Evolutionary conservation across 306 rosid species (phyloP).

Genomic region (Fagus sylvatica): DNA sequence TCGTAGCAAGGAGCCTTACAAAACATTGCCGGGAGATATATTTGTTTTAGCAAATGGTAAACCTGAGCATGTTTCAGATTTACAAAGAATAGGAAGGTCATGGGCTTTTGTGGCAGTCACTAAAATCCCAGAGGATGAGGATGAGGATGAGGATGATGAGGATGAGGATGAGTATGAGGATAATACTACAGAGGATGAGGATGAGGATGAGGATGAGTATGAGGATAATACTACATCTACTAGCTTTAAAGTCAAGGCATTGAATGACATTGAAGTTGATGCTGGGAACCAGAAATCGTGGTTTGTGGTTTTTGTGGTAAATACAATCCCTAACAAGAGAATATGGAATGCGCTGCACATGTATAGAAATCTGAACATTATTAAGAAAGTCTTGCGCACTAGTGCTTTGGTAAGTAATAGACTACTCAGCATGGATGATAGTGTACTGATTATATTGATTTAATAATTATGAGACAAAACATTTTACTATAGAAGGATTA

Average conservation of each 20-base stretch:
- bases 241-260: slow-evolving; percentile 45
- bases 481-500: too few relatives aligned
- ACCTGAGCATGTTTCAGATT: slow-evolving; percentile 49
- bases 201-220: too few relatives aligned
- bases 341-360: slow-evolving; percentile 62
- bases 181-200: neutral
- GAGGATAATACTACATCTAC: slow-evolving; percentile 32
- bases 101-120: slow-evolving; percentile 54
- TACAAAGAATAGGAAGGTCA: slow-evolving; percentile 45
- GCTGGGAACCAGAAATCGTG: slow-evolving; percentile 26
- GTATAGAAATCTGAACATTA: slow-evolving; percentile 31
- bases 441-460: too few relatives aligned
- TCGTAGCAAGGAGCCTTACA: slow-evolving; percentile 59
- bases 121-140: slow-evolving; percentile 34
- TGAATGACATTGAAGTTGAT: slow-evolving; percentile 30
- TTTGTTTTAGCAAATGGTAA: slow-evolving; percentile 56
- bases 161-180: slow-evolving; percentile 3
- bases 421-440: too few relatives aligned
- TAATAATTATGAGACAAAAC: too few relatives aligned
- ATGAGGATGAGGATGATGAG: too few relatives aligned
- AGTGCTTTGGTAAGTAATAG: slow-evolving; percentile 42
- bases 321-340: slow-evolving; percentile 46
- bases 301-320: slow-evolving; percentile 48
- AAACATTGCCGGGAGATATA: slow-evolving; percentile 65
- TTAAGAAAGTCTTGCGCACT: slow-evolving; percentile 37